Base-by-base conservation (phyloP, 495 filamentous ascomycete species). In the Penicillium argentinense region DNA sequence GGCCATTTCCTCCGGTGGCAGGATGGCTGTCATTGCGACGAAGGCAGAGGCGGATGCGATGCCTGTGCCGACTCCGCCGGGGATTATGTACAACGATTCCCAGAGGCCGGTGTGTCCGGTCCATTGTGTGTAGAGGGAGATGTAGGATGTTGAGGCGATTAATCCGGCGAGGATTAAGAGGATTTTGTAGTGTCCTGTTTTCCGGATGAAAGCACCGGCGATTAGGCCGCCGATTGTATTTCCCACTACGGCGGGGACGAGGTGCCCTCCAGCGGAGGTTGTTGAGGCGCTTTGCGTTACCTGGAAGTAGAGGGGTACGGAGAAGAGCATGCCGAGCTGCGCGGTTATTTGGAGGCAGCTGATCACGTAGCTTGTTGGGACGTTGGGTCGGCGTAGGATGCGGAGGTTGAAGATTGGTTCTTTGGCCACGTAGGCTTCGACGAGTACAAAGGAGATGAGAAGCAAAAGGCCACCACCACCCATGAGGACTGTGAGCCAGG, bases 281-380 rank as follows among this genome's bases (percentile, higher is more conserved):
- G 77, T 75, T 7, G 79, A 81, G 4, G 72, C 72, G 0, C 68
- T 57, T 3, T 68, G 52, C 0, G 82, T 84, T n/a, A 86, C 75
- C 49, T 85, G 81, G 54, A 87, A 88, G 58, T 88, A 89, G 0
- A 89, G 63, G 0, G 85, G 85, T 0, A 87, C 76, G 8, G 58
- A 60, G 49, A 59, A 75, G 45, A 59, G 65, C 72, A 58, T 71
- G 70, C 76, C 56, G 2, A 84, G 47, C 47, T 89, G 85, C 0
- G 84, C 81, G 0, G 72, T 73, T 0, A 63, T 67, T 27, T 86
- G 83, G 0, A 81, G 62, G 0, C 62, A 66, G 21, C 72, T 64
- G 34, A 82, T 75, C 0, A 79, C 19, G 49, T 84, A 86, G 9
- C 75, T 74, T 1, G 73, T 53, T 0, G 80, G 59, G 1, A 82